A percentile compares a stretch with the other conserved stretches of the same genome.
Conservation (phyloP, 129 eudicot genomes). For the Lactuca saligna region DNA sequence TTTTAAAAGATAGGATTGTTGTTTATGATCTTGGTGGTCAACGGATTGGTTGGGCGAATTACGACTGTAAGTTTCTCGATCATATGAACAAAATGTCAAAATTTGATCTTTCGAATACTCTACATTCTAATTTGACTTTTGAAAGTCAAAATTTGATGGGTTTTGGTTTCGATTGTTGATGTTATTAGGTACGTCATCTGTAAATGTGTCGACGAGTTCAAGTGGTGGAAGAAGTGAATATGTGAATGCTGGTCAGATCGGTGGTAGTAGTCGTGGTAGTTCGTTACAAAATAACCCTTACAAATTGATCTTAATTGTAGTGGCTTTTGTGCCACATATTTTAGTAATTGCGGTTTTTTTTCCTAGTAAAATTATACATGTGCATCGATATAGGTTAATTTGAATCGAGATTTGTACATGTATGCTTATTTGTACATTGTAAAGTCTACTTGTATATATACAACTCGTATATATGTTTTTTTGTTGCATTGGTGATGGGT, state of each 20-base stretch:
- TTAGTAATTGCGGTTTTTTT: slow-evolving; percentile 18
- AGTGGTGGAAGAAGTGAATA: slow-evolving; percentile 59
- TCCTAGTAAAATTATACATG: slow-evolving; percentile 27
- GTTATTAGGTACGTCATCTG: slow-evolving; percentile 63
- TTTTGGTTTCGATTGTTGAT: slow-evolving; percentile 2
- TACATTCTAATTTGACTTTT: background rate
- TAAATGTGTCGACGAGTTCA: slow-evolving; percentile 70
- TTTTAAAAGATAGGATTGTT: slow-evolving; percentile 77
- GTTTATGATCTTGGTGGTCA: slow-evolving; percentile 91
- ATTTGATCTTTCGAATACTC: background rate
- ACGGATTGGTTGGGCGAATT: slow-evolving; percentile 89
- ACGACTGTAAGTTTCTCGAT: slow-evolving; percentile 67
- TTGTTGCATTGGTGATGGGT: too few species aligned
- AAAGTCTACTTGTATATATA: background rate
- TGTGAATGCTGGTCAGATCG: slow-evolving; percentile 66
- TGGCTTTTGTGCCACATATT: slow-evolving; percentile 41
- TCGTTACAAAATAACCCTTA: slow-evolving; percentile 29
- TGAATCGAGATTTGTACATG: slow-evolving; percentile 23
- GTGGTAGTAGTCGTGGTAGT: slow-evolving; percentile 23
- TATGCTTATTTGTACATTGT: slow-evolving; percentile 6
- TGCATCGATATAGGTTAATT: slow-evolving; percentile 18
- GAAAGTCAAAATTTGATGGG: background rate
- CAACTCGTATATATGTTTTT: background rate
- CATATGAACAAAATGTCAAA: too few species aligned
- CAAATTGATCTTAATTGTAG: slow-evolving; percentile 25